phyloP scores from a whole-genome alignment of 345 rosid genomes.

The Corchorus olitorius region DNA sequence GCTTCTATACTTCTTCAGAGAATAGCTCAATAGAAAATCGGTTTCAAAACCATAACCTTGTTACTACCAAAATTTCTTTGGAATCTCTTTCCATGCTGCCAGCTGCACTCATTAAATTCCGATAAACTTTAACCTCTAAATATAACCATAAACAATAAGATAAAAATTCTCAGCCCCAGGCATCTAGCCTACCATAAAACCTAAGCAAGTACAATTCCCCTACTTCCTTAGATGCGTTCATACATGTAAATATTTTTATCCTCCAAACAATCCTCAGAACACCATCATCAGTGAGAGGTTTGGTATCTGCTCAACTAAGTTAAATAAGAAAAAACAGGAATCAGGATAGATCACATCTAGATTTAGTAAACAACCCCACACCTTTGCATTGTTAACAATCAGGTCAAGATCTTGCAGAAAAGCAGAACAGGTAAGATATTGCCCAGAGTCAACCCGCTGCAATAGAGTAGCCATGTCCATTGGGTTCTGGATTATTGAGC shows the following conservation, averaged over 20 bases:
- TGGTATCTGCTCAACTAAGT: neutral
- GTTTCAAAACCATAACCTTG: neutral
- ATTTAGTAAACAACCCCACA: conserved; percentile 25
- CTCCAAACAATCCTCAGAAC: neutral
- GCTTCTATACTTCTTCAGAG: neutral
- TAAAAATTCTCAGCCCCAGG: neutral
- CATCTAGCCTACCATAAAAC: neutral
- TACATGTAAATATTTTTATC: neutral
- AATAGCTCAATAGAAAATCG: neutral
- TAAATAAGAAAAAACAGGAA: neutral
- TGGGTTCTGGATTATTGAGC: conserved; percentile 83
- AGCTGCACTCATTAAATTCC: neutral
- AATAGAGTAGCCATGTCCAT: conserved; percentile 92
- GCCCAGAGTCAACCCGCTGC: conserved; percentile 90
- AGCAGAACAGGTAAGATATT: conserved; percentile 75
- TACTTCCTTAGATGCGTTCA: neutral
- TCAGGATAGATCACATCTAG: neutral
- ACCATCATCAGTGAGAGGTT: neutral
- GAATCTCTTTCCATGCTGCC: conserved; percentile 6
- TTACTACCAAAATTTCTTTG: neutral
- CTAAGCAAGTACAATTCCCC: neutral
- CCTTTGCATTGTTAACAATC: conserved; percentile 93
- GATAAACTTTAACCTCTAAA: neutral
- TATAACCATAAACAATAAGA: conserved; percentile 2
- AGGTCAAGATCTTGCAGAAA: conserved; percentile 91